Conservation (phyloP, 2,329 filamentous ascomycete genomes). For the Parastagonospora nodorum region DNA sequence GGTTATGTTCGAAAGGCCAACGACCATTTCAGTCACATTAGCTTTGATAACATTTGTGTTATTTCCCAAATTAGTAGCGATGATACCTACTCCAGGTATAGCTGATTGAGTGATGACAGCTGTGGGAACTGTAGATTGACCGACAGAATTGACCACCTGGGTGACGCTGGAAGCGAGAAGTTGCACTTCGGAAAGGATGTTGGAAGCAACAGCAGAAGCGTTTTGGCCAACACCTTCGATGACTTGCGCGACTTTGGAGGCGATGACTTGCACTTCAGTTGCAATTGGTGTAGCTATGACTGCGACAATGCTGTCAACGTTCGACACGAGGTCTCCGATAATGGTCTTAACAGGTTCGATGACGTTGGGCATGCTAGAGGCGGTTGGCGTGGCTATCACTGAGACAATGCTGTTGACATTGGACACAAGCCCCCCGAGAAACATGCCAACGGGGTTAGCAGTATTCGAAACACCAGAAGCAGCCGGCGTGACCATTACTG, state of each 20-base stretch:
- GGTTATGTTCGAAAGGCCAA: conserved; percentile 1
- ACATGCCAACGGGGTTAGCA: too few relatives aligned
- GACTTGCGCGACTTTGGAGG: background rate
- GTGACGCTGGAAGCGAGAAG: background rate
- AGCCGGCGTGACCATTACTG: too few relatives aligned
- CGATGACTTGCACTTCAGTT: background rate
- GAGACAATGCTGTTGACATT: too few relatives aligned
- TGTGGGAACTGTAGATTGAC: background rate
- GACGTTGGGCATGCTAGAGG: too few relatives aligned
- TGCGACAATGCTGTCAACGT: background rate
- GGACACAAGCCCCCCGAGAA: too few relatives aligned
- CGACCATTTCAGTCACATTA: background rate
- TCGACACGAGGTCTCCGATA: too few relatives aligned
- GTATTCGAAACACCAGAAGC: too few relatives aligned
- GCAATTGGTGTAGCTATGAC: background rate
- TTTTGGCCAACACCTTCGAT: background rate
- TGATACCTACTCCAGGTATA: background rate
- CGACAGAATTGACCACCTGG: background rate
- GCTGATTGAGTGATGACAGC: background rate
- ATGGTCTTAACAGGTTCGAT: too few relatives aligned
- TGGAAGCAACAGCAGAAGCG: background rate
- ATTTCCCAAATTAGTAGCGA: background rate
- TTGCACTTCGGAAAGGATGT: background rate
- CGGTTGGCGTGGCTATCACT: too few relatives aligned
- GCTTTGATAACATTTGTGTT: background rate